phyloP scores from a whole-genome alignment of 2,329 filamentous ascomycete species.

The Sporothrix brunneoviolacea region DNA sequence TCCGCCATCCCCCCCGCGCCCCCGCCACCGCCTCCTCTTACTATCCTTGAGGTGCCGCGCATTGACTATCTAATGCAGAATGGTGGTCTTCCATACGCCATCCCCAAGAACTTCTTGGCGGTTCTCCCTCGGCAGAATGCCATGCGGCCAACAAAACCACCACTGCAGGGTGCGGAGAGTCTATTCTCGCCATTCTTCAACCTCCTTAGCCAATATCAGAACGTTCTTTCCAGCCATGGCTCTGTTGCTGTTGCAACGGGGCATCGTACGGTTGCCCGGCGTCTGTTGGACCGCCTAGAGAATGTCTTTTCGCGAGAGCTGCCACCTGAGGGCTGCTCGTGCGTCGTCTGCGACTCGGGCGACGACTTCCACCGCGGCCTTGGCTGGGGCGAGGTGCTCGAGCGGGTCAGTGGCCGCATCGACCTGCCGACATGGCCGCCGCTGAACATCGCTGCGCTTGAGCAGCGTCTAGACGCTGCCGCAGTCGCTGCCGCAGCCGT shows the following conservation, averaged over 20 bases:
- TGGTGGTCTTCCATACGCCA: slow-evolving; percentile 66
- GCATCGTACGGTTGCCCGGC: slow-evolving; percentile 86
- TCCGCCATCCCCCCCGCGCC: slow-evolving; percentile 44
- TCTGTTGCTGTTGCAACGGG: slow-evolving; percentile 93
- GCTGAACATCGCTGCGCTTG: slow-evolving; percentile 63
- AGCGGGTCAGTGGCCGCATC: slow-evolving; percentile 81
- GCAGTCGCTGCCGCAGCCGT: slow-evolving; percentile 16
- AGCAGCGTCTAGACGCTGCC: slow-evolving; percentile 54
- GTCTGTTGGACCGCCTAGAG: slow-evolving; percentile 82
- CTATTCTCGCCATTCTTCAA: slow-evolving; percentile 79
- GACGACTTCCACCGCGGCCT: slow-evolving; percentile 63
- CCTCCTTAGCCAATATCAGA: slow-evolving; percentile 77
- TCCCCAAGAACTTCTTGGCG: slow-evolving; percentile 68
- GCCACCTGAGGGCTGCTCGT: slow-evolving; percentile 75
- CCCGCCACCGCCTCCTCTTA: slow-evolving; percentile 70
- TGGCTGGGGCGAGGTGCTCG: slow-evolving; percentile 92
- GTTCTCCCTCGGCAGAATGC: slow-evolving; percentile 51
- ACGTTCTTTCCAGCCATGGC: slow-evolving; percentile 74
- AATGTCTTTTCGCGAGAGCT: slow-evolving; percentile 92
- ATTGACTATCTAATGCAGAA: slow-evolving; percentile 91
- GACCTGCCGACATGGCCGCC: slow-evolving; percentile 86
- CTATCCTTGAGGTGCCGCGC: slow-evolving; percentile 64
- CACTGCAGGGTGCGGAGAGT: slow-evolving; percentile 60
- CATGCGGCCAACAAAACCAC: slow-evolving; percentile 51
- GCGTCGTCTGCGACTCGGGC: slow-evolving; percentile 68